Evolutionary conservation across 495 filamentous ascomycete species (phyloP).

Genomic region (Penicillium parvum): DNA sequence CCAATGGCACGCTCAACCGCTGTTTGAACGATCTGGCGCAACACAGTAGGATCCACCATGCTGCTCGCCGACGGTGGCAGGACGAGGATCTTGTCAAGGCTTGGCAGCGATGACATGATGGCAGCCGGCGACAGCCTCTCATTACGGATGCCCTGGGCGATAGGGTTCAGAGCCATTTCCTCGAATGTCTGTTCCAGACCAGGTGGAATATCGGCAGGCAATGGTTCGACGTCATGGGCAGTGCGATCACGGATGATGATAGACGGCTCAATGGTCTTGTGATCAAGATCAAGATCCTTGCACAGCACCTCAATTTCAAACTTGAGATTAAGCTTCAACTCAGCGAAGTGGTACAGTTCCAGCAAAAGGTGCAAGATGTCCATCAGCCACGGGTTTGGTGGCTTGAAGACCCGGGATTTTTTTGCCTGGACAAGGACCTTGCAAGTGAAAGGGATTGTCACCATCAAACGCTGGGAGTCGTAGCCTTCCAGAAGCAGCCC

Average conservation of each 20-base stretch:
- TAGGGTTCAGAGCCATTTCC: slow-evolving; percentile 66
- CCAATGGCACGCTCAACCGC: slow-evolving; percentile 83
- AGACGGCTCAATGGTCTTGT: slow-evolving; percentile 81
- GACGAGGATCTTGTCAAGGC: slow-evolving; percentile 66
- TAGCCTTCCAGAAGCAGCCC: slow-evolving; percentile 89
- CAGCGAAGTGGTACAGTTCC: slow-evolving; percentile 88
- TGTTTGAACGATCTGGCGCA: slow-evolving; percentile 76
- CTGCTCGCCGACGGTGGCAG: slow-evolving; percentile 73
- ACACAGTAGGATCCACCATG: slow-evolving; percentile 60
- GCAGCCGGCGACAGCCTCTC: slow-evolving; percentile 68
- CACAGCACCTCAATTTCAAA: slow-evolving; percentile 98
- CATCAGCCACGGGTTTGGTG: slow-evolving; percentile 96
- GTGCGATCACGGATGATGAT: slow-evolving; percentile 71
- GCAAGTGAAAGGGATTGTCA: slow-evolving; percentile 95
- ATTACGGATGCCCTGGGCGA: slow-evolving; percentile 62
- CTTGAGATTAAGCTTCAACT: slow-evolving; percentile 89
- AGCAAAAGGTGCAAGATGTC: slow-evolving; percentile 83
- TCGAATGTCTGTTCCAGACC: slow-evolving; percentile 73
- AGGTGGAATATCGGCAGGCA: slow-evolving; percentile 56
- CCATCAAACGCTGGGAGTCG: slow-evolving; percentile 79
- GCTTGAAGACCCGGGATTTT: slow-evolving; percentile 84
- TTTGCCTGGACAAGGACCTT: slow-evolving; percentile 82
- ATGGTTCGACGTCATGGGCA: slow-evolving; percentile 54
- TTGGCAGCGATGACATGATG: slow-evolving; percentile 71
- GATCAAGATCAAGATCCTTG: slow-evolving; percentile 81